Evolutionary conservation across 768 basidiomycete genomes (phyloP), one percentile per base, ranked within the genome.

Genomic region (Leccinum broughii): DNA sequence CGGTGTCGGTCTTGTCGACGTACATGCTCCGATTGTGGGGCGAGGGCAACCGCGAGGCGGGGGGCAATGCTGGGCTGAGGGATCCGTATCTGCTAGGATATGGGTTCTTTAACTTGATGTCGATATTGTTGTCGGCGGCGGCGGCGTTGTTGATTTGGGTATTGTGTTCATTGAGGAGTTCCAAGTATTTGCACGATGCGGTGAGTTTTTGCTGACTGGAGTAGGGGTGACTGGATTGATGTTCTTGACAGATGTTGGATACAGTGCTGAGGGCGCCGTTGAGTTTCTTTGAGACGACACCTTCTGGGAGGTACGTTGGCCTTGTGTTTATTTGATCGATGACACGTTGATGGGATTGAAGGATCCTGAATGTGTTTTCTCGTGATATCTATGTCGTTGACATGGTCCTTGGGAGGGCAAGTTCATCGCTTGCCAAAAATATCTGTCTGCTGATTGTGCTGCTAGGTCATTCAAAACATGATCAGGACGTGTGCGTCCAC

Each of bases 291-390:
- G 95, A 97, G 72, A 75, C 81, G 56, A 97, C 94, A 0, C 95
- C 94, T 2, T 87, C 84, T 15, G 93, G 93, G 64, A 83, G 89
- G 90, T 89, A 65, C 54, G 80, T 37, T 10, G 17, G 20, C 13
- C 20, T 55, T 26, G 9, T 1, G 6, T 26, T 1, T 51, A 4
- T 56, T 28, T 37, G 17, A 1, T 30, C n/a, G 37, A 14, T 37
- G 52, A 24, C 11, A 5, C 15, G 28, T 44, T 64, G 15, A 58
- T 35, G 9, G 7, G 15, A 52, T 6, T 3, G 1, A 57, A 91
- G 93, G 9, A 89, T 95, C 56, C 71, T 98, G 55, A 98, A 97
- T 73, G 73, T 97, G 28, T 98, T 98, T 75, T 92, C 92, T 3
- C 85, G 93, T 3, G 96, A 98, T 66, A 86, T 83, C 15, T 92